These are phyloP conservation scores for Candolleomyces eurysporus DNA, from an alignment of 768 basidiomycete genomes.

Conservation along the genomic window DNA sequence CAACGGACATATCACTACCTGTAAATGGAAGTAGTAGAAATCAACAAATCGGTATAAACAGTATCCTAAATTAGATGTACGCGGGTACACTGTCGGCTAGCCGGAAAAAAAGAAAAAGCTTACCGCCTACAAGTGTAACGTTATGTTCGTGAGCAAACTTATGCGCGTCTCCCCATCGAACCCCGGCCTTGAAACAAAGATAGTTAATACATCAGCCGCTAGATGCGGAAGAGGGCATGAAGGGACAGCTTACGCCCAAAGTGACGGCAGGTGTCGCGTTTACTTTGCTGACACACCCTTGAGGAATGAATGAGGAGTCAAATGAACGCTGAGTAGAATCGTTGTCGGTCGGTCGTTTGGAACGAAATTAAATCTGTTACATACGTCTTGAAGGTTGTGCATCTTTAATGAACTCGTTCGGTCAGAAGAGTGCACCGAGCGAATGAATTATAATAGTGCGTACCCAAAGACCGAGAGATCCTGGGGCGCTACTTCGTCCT, in stretches of 20 bases:
- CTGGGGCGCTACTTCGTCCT: slow-evolving; percentile 44
- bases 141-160: slow-evolving; percentile 42
- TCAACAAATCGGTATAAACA: too few species aligned
- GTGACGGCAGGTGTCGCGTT: slow-evolving; percentile 22
- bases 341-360: too few species aligned
- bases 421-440: neutral
- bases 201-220: neutral
- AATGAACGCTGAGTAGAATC: slow-evolving; percentile 19
- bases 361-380: neutral
- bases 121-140: slow-evolving; percentile 45
- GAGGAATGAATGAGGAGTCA: slow-evolving; percentile 30
- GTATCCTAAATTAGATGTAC: too few species aligned
- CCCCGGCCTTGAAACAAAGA: slow-evolving; percentile 34
- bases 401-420: slow-evolving; percentile 25
- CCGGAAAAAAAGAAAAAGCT: neutral
- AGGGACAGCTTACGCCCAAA: slow-evolving; percentile 28
- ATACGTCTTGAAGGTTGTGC: slow-evolving; percentile 39
- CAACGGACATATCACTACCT: slow-evolving; percentile 37
- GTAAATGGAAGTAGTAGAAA: neutral
- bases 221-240: too few species aligned
- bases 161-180: slow-evolving; percentile 44
- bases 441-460: slow-evolving; percentile 6
- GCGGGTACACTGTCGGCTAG: too few species aligned
- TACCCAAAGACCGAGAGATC: slow-evolving; percentile 46
- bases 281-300: slow-evolving; percentile 28